phyloP scores from a whole-genome alignment of 495 filamentous ascomycete species.

The Trichoderma reesei region DNA sequence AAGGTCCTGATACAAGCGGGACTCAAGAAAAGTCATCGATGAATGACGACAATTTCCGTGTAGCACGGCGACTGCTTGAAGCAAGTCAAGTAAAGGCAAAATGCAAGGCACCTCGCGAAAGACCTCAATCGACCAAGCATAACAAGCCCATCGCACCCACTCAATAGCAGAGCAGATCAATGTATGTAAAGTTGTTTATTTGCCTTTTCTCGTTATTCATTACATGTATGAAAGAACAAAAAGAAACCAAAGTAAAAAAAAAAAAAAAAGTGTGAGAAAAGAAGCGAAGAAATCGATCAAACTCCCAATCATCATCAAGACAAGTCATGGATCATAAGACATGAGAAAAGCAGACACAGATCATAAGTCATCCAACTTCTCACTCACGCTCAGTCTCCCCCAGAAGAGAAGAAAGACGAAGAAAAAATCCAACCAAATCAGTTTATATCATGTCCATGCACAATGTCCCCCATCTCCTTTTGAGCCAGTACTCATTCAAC shows the following conservation, averaged over 20 bases:
- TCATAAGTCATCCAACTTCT: conserved; percentile 11
- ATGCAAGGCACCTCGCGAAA: no score
- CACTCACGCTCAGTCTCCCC: background rate
- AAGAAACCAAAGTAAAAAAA: conserved; percentile 12
- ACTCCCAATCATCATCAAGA: conserved; percentile 11
- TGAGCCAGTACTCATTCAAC: no score
- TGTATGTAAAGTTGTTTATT: conserved; percentile 4
- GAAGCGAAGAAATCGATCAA: conserved; percentile 9
- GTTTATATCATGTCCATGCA: background rate
- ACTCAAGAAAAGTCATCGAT: no score
- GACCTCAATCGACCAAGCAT: no score
- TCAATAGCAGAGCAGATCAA: no score
- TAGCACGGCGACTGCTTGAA: no score
- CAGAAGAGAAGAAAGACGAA: background rate
- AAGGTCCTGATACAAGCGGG: no score
- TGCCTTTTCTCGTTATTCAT: conserved; percentile 8
- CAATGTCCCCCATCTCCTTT: no score
- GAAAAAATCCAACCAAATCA: background rate
- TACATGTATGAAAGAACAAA: conserved; percentile 9
- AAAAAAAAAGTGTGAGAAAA: conserved; percentile 7
- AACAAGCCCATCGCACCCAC: no score
- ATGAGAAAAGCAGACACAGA: conserved; percentile 15
- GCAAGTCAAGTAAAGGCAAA: no score
- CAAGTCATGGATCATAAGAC: conserved; percentile 11
- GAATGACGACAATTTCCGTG: no score